Evolutionary conservation across 805 yeast species (phyloP).

Genomic region (Nematodospora valgi): DNA sequence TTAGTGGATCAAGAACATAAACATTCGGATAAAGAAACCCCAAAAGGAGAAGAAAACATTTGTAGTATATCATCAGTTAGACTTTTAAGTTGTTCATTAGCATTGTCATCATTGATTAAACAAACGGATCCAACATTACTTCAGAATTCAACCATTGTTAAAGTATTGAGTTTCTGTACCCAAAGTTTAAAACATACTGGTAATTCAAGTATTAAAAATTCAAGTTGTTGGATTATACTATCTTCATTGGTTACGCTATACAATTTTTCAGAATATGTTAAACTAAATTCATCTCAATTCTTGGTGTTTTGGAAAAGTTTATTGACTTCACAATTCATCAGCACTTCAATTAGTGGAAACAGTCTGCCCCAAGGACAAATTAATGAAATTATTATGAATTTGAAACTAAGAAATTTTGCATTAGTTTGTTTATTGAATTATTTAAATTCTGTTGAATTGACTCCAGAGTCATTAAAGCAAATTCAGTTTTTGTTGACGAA

Average conservation of each 20-base stretch:
- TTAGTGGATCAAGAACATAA: constrained; percentile 28
- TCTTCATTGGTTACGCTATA: constrained; percentile 38
- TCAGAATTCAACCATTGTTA: constrained; percentile 39
- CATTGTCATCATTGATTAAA: constrained; percentile 32
- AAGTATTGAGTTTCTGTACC: constrained; percentile 43
- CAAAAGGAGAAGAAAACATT: constrained; percentile 16
- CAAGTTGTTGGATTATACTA: constrained; percentile 41
- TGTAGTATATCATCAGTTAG: constrained; percentile 17
- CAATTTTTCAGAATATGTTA: constrained; percentile 40
- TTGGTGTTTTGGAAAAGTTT: constrained; percentile 43
- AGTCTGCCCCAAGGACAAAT: constrained; percentile 17
- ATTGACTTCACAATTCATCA: constrained; percentile 39
- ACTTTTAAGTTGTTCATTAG: constrained; percentile 32
- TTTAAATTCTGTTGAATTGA: constrained; percentile 31
- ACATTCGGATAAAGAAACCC: constrained; percentile 9
- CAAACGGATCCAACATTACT: constrained; percentile 32
- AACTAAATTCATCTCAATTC: constrained; percentile 41
- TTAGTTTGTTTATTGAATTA: constrained; percentile 38
- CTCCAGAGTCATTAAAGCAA: constrained; percentile 40
- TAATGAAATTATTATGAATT: constrained; percentile 30
- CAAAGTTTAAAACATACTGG: constrained; percentile 40
- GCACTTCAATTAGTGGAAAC: constrained; percentile 17
- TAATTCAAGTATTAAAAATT: constrained; percentile 22
- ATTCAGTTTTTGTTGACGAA: constrained; percentile 39
- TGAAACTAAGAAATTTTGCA: constrained; percentile 36